Conservation (phyloP, 164 flowering plant genomes). For the Pachysandra terminalis region DNA sequence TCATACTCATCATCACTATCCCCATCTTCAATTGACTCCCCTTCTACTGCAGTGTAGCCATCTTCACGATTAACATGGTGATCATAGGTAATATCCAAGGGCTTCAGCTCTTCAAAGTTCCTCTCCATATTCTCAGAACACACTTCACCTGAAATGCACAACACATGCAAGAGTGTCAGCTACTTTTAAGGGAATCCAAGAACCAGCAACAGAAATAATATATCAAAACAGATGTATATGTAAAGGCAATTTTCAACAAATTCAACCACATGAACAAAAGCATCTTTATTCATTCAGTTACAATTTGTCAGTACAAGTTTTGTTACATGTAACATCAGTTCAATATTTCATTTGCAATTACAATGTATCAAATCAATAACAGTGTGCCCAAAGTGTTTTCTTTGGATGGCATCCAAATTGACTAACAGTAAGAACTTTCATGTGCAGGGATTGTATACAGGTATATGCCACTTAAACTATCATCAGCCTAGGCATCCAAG, state of each 20-base stretch:
- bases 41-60: slow-evolving; percentile 19
- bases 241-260: slow-evolving; percentile 8
- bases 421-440: slow-evolving; percentile 14
- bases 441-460: slow-evolving; percentile 15
- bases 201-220: slow-evolving; percentile 1
- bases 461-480: slow-evolving; percentile 18
- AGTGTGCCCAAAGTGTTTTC: slow-evolving; percentile 4
- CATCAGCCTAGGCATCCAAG: slow-evolving; percentile 11
- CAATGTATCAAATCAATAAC: not conserved
- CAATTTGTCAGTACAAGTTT: not conserved
- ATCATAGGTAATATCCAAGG: slow-evolving; percentile 16
- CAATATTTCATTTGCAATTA: slow-evolving; percentile 10
- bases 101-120: slow-evolving; percentile 13
- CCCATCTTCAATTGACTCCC: slow-evolving; percentile 37
- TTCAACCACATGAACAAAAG: not conserved
- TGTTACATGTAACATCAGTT: not conserved
- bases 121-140: slow-evolving; percentile 17
- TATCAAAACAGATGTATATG: not conserved
- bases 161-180: not conserved
- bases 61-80: slow-evolving; percentile 17
- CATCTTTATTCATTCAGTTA: slow-evolving; percentile 1
- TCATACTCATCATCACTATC: slow-evolving; percentile 66
- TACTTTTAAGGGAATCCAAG: not conserved
- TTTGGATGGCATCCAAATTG: too few species aligned
- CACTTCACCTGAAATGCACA: slow-evolving; percentile 33